Percentiles rank a stretch among this genome's conserved stretches.
Evolutionary conservation across 2,329 filamentous ascomycete genomes (phyloP).

Genomic region (Beauveria rudraprayagi): DNA sequence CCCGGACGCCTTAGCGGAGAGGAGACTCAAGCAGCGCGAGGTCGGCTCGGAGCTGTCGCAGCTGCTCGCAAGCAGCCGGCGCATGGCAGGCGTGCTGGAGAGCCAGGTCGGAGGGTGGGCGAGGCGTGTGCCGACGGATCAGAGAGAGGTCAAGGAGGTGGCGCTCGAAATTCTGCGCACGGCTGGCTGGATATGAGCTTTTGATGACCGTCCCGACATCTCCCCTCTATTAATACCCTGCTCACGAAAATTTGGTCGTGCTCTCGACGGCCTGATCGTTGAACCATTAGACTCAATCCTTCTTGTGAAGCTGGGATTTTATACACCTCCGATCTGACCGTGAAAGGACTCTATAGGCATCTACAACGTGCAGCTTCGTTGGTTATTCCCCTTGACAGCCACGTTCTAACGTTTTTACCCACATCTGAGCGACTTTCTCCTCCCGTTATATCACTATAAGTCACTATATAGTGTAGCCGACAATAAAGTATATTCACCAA

Average conservation of each 20-base stretch:
- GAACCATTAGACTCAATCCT: too few relatives aligned
- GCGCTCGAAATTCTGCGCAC: conserved; percentile 10
- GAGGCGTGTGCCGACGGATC: conserved; percentile 10
- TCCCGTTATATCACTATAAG: neutral
- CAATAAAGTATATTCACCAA: neutral
- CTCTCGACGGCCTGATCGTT: too few relatives aligned
- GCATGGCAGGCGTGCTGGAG: conserved; percentile 11
- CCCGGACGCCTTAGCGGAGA: conserved; percentile 7
- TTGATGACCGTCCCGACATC: neutral
- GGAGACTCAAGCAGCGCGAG: conserved; percentile 7
- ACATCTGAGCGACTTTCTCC: neutral
- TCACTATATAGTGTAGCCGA: neutral
- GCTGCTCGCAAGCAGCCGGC: conserved; percentile 4
- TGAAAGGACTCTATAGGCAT: neutral
- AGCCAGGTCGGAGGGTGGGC: conserved; percentile 12
- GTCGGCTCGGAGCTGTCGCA: conserved; percentile 11
- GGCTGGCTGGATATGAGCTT: conserved; percentile 9
- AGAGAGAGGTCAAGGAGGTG: conserved; percentile 10
- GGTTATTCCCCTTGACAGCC: neutral
- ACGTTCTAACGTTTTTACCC: neutral
- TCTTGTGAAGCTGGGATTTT: neutral
- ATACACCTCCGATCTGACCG: neutral
- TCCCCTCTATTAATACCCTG: neutral
- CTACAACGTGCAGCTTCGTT: conserved; percentile 1
- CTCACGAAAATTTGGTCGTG: neutral